Evolutionary conservation across 257 asterid genomes (phyloP), one percentile per base, ranked within the genome.

Genomic region (Jacaranda copaia): DNA sequence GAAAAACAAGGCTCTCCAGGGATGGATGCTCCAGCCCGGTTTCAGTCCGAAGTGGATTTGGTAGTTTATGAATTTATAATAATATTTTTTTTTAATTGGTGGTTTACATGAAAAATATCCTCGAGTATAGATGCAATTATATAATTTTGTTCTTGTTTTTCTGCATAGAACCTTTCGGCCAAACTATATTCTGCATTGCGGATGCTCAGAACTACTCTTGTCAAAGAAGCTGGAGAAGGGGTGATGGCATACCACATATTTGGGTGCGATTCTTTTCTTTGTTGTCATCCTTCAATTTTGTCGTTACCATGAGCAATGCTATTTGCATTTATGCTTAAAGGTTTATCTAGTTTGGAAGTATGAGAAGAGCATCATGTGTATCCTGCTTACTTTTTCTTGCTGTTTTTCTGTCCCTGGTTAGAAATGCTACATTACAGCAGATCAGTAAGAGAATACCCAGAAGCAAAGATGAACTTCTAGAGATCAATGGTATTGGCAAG

Each of bases 401-500:
- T 38, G 6, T 58, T 32, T 40, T 66, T 69, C 77, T 77, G 74
- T 65, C 58, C 61, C 39, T 49, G 73, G 69, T 74, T 69, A 95
- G 99, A 72, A 87, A 90, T 71, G 81, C 79, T 68, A 87, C 88
- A 62, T 48, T 95, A 74, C 96, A 85, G 73, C 82, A 59, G 48
- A 89, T 95, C 83, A 83, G 94, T 78, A 84, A 15, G 84, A 88
- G 76, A 81, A 70, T 91, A 62, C 99, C 99, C 20, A 82, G 93
- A 86, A 89, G 18, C 25, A 92, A 76, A 82, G 92, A 86, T 32
- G 98, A 94, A 74, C 98, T 94, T 75, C 83, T 80, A 45, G 98
- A 92, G 81, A 83, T 91, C 83, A 85, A 81, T 18, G 99, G 99
- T 66, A 85, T 94, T 48, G 93, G 98, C 89, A 91, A 89, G 99